These are phyloP conservation scores for Chloranthus sessilifolius DNA, from an alignment of 164 flowering plant genomes.

Conservation along the genomic window DNA sequence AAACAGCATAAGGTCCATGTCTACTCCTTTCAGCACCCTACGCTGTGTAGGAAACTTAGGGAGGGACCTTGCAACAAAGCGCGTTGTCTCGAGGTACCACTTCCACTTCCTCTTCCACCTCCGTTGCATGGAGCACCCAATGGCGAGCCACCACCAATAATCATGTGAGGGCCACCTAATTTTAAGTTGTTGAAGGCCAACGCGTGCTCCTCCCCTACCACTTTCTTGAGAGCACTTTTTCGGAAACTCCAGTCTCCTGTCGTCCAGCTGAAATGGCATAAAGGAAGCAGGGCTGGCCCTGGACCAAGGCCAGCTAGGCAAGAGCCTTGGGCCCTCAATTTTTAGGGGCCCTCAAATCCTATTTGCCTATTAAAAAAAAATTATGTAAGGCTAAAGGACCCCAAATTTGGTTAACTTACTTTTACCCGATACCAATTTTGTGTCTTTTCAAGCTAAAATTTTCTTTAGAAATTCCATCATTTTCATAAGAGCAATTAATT, in stretches of 20 bases:
- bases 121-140: not conserved
- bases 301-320: too few species aligned
- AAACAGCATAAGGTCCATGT: constrained; percentile 31
- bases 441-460: too few species aligned
- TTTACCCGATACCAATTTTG: too few species aligned
- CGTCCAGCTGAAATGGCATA: constrained; percentile 57
- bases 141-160: not conserved
- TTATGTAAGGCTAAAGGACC: too few species aligned
- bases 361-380: too few species aligned
- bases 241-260: constrained; percentile 60
- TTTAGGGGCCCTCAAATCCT: too few species aligned
- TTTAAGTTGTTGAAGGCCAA: not conserved
- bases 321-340: too few species aligned
- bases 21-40: constrained; percentile 33
- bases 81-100: constrained; percentile 47
- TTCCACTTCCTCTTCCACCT: constrained; percentile 1
- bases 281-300: too few species aligned
- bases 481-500: too few species aligned
- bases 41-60: constrained; percentile 48
- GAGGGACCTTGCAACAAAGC: constrained; percentile 34
- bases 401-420: too few species aligned
- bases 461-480: too few species aligned
- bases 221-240: constrained; percentile 18
- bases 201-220: constrained; percentile 5
- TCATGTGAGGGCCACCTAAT: constrained; percentile 2